These are phyloP conservation scores for Cymodocea nodosa DNA, from an alignment of 116 monocot genomes.

Conservation along the genomic window DNA sequence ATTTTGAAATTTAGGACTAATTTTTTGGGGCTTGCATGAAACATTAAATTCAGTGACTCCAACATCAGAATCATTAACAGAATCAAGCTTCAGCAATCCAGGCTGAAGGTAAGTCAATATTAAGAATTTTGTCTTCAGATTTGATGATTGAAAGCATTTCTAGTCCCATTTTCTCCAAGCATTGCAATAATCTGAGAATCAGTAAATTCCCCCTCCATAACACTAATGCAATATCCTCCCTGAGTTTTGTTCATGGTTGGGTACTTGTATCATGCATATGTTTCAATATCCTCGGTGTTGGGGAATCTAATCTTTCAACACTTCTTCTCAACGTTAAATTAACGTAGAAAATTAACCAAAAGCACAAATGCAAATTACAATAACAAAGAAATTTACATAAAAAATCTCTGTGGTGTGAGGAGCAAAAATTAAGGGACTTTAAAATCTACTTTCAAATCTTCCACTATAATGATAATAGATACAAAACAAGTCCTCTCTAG, in stretches of 20 bases:
- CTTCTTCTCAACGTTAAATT: too few relatives aligned
- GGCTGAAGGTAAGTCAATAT: conserved; percentile 24
- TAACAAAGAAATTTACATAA: too few relatives aligned
- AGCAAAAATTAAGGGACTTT: too few relatives aligned
- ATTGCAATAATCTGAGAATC: conserved; percentile 84
- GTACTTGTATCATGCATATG: conserved; percentile 67
- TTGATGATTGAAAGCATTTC: conserved; percentile 20
- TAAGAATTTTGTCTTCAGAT: not conserved
- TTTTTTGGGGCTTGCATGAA: conserved; percentile 79
- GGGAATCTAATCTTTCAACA: too few relatives aligned
- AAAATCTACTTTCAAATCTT: too few relatives aligned
- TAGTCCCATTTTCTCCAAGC: conserved; percentile 78
- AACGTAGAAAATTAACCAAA: too few relatives aligned
- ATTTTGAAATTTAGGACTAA: conserved; percentile 57
- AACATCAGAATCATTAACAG: conserved; percentile 38
- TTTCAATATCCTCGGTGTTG: conserved; percentile 68
- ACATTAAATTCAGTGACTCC: conserved; percentile 81
- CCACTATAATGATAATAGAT: too few relatives aligned
- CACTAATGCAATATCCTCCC: conserved; percentile 60
- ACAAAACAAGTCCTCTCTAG: too few relatives aligned
- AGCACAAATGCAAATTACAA: too few relatives aligned
- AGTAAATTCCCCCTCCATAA: conserved; percentile 70
- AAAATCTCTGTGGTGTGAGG: too few relatives aligned
- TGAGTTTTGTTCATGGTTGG: conserved; percentile 73
- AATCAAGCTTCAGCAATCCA: conserved; percentile 61